phyloP scores from a whole-genome alignment of 495 filamentous ascomycete genomes.

The Penicillium argentinense region DNA sequence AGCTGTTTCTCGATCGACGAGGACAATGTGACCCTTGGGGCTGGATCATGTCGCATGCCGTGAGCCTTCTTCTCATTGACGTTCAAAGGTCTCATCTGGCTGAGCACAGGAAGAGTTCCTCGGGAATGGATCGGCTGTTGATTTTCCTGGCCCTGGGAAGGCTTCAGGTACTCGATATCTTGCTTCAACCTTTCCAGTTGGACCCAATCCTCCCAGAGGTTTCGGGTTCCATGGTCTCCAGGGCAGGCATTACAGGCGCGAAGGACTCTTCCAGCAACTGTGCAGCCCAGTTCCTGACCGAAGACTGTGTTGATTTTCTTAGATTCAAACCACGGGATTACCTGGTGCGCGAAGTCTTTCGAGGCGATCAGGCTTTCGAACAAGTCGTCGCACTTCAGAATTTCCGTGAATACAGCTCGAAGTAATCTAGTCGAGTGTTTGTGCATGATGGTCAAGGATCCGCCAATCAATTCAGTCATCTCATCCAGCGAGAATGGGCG shows the following conservation, averaged over 20 bases:
- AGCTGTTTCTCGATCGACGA: background rate
- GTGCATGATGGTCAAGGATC: too few species aligned
- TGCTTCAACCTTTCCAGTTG: background rate
- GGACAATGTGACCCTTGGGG: slow-evolving; percentile 2
- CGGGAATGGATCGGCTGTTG: background rate
- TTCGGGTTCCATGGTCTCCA: slow-evolving; percentile 1
- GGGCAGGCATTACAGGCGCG: slow-evolving; percentile 8
- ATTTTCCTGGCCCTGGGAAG: background rate
- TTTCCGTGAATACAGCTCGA: too few species aligned
- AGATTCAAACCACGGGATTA: too few species aligned
- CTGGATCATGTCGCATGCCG: background rate
- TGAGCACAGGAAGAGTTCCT: slow-evolving; percentile 7
- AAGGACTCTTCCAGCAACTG: slow-evolving; percentile 1
- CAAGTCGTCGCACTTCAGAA: too few species aligned
- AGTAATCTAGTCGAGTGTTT: too few species aligned
- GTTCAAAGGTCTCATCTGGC: slow-evolving; percentile 8
- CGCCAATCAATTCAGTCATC: too few species aligned
- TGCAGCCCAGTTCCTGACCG: too few species aligned
- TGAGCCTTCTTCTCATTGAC: slow-evolving; percentile 14
- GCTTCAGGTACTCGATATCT: background rate
- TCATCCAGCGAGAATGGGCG: too few species aligned
- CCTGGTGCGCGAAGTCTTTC: too few species aligned
- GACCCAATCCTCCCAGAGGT: background rate
- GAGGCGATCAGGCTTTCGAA: too few species aligned
- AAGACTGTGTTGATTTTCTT: too few species aligned